phyloP scores from a whole-genome alignment of 1,284 basidiomycete genomes.

The Pulveroboletus sp. region DNA sequence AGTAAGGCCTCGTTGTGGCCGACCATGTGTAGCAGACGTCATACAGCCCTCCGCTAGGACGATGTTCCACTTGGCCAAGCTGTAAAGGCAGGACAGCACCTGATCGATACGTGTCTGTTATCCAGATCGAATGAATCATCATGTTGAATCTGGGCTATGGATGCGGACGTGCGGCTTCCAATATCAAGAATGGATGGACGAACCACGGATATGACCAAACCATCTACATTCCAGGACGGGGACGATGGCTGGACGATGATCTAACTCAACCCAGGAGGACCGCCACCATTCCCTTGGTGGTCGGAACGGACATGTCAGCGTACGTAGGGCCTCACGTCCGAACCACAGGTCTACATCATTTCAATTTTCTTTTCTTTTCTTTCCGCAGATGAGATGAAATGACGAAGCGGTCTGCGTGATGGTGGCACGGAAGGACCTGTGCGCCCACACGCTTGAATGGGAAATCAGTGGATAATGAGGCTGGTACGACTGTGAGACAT shows the following conservation, averaged over 20 bases:
- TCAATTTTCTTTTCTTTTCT: not conserved
- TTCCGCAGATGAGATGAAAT: constrained; percentile 10
- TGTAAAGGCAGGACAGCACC: not conserved
- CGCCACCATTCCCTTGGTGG: constrained; percentile 19
- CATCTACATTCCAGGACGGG: constrained; percentile 4
- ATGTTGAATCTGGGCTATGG: not conserved
- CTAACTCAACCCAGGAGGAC: not conserved
- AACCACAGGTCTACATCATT: constrained; percentile 4
- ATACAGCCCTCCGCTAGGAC: not conserved
- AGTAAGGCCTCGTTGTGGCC: constrained; percentile 6
- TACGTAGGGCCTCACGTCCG: constrained; percentile 2
- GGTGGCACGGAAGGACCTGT: constrained; percentile 12
- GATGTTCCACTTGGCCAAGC: not conserved
- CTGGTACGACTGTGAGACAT: not conserved
- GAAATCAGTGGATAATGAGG: not conserved
- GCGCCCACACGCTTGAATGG: constrained; percentile 15
- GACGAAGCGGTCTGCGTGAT: constrained; percentile 12
- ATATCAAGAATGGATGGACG: not conserved
- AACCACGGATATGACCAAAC: constrained; percentile 1
- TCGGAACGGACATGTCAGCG: constrained; percentile 15
- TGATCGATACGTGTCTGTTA: not conserved
- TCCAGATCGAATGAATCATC: constrained; percentile 5
- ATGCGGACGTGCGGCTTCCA: constrained; percentile 1
- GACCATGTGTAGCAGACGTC: not conserved
- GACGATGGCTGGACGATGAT: not conserved